Percentiles rank a stretch among this genome's conserved stretches.
phyloP scores from a whole-genome alignment of 345 rosid species.

The Salix viminalis region DNA sequence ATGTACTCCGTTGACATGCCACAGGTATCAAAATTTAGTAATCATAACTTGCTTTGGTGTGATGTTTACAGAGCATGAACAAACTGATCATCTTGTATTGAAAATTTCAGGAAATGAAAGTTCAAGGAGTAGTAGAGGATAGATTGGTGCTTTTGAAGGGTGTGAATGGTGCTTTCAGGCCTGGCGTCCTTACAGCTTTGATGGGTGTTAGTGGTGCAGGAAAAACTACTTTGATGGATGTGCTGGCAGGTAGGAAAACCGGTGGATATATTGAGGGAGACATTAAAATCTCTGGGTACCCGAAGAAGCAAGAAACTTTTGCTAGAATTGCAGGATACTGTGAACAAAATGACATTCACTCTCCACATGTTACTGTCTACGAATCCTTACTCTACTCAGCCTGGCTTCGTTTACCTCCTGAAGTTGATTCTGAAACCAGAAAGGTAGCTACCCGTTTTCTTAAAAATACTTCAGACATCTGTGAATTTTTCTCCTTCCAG shows the following conservation, averaged over 20 bases:
- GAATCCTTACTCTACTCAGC: slow-evolving; percentile 76
- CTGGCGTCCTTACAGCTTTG: slow-evolving; percentile 76
- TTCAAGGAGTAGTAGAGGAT: slow-evolving; percentile 52
- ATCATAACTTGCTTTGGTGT: background rate
- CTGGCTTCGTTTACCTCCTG: slow-evolving; percentile 60
- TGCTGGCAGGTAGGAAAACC: slow-evolving; percentile 79
- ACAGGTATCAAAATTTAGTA: slow-evolving; percentile 34
- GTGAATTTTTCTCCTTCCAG: background rate
- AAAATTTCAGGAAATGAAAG: slow-evolving; percentile 47
- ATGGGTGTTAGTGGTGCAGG: slow-evolving; percentile 90
- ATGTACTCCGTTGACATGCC: slow-evolving; percentile 76
- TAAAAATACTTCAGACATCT: background rate
- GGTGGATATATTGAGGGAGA: slow-evolving; percentile 71
- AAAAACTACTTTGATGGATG: slow-evolving; percentile 86
- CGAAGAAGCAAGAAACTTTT: slow-evolving; percentile 74
- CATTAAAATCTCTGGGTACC: slow-evolving; percentile 65
- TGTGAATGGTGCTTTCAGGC: slow-evolving; percentile 77
- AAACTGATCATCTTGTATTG: background rate
- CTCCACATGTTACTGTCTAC: slow-evolving; percentile 70
- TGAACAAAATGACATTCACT: slow-evolving; percentile 74
- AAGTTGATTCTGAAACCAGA: slow-evolving; percentile 43
- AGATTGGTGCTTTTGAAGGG: slow-evolving; percentile 62
- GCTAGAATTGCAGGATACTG: slow-evolving; percentile 79
- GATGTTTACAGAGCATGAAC: background rate
- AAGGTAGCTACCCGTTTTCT: slow-evolving; percentile 36